A percentile compares a stretch with the other conserved stretches of the same genome.
Evolutionary conservation across 1,284 basidiomycete species (phyloP).

Genomic region (Xerocomus nothofagi): DNA sequence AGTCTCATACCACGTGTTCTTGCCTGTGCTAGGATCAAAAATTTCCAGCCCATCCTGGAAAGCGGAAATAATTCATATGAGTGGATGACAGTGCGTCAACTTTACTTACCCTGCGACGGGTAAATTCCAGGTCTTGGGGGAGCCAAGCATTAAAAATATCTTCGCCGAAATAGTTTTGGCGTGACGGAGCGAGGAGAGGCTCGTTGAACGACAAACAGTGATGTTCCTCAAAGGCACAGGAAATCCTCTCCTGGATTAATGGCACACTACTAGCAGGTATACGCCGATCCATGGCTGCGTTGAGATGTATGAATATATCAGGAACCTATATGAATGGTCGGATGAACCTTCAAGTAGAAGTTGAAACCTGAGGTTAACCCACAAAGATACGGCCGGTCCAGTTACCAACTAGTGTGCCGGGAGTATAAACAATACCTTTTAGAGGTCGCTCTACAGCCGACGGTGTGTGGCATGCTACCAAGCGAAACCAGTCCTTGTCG

Average conservation of each 20-base stretch:
- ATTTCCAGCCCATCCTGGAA: slow-evolving; percentile 42
- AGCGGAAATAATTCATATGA: slow-evolving; percentile 14
- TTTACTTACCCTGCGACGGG: slow-evolving; percentile 35
- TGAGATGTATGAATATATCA: slow-evolving; percentile 26
- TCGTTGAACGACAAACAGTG: slow-evolving; percentile 42
- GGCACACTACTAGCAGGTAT: slow-evolving; percentile 24
- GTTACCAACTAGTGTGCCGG: slow-evolving; percentile 42
- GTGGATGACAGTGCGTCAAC: neutral
- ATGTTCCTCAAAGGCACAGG: slow-evolving; percentile 45
- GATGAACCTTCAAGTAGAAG: slow-evolving; percentile 12
- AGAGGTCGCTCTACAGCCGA: slow-evolving; percentile 36
- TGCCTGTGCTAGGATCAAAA: slow-evolving; percentile 38
- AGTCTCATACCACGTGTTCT: slow-evolving; percentile 44
- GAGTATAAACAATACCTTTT: slow-evolving; percentile 40
- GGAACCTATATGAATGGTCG: slow-evolving; percentile 25
- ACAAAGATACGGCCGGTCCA: slow-evolving; percentile 48
- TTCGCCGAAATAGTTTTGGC: slow-evolving; percentile 38
- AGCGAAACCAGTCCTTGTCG: slow-evolving; percentile 47
- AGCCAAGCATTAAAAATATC: slow-evolving; percentile 48
- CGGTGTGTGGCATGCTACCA: slow-evolving; percentile 42
- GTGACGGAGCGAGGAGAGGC: slow-evolving; percentile 38
- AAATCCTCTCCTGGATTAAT: slow-evolving; percentile 39
- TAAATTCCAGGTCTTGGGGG: slow-evolving; percentile 37
- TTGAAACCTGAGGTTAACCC: slow-evolving; percentile 14
- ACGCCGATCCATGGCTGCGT: slow-evolving; percentile 23